These are phyloP conservation scores for Suillus americanus DNA, from an alignment of 768 basidiomycete genomes.

Conservation along the genomic window DNA sequence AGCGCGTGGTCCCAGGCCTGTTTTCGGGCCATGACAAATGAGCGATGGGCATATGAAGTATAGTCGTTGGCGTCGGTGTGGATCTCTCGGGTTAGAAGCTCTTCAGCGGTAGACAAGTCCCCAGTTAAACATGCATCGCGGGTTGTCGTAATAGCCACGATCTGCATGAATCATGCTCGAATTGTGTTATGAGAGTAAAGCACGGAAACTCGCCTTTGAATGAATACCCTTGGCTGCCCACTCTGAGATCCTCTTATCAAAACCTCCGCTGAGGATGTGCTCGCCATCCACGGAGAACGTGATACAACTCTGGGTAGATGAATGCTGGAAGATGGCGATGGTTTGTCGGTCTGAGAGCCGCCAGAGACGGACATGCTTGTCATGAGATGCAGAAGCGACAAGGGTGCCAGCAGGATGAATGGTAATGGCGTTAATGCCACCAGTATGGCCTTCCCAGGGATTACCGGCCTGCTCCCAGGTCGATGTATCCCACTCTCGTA, in stretches of 20 bases:
- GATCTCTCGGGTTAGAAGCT: background rate
- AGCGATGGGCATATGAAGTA: background rate
- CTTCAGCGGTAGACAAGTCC: background rate
- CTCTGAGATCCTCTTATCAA: background rate
- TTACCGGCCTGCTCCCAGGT: no score
- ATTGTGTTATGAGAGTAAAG: background rate
- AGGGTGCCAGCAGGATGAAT: no score
- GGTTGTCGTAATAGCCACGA: background rate
- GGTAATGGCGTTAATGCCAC: no score
- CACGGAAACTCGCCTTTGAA: background rate
- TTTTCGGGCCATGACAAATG: background rate
- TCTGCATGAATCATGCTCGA: background rate
- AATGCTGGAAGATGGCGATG: background rate
- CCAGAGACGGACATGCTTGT: background rate
- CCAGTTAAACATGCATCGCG: background rate
- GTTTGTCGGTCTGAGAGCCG: background rate
- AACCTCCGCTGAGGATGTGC: background rate
- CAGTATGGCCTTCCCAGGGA: no score
- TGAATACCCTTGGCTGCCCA: background rate
- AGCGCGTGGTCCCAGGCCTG: background rate
- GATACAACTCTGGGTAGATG: background rate
- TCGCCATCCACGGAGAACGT: background rate
- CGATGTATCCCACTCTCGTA: no score
- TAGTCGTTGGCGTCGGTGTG: background rate
- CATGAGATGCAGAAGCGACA: no score